Evolutionary conservation across 1,284 basidiomycete genomes (phyloP).

Genomic region (Ceraceosorus guamensis): DNA sequence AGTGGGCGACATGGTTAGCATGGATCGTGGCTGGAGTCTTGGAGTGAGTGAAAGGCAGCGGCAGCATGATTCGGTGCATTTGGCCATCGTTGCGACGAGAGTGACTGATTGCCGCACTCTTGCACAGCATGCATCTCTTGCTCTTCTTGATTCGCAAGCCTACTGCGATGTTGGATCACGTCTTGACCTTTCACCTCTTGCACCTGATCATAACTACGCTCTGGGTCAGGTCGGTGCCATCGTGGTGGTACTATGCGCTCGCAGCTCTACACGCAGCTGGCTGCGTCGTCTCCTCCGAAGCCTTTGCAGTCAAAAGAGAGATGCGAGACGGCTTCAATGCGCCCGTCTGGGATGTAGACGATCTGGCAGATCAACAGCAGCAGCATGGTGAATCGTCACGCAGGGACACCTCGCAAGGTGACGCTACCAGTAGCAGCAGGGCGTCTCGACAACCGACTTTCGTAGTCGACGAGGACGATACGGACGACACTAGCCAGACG

Average conservation of each 20-base stretch:
- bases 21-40: conserved; percentile 72
- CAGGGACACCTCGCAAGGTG: too few species aligned
- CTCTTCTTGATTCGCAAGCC: conserved; percentile 81
- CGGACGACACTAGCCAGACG: too few species aligned
- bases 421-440: too few species aligned
- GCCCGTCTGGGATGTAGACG: too few species aligned
- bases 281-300: not conserved
- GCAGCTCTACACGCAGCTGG: not conserved
- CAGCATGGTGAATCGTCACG: too few species aligned
- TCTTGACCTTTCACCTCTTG: conserved; percentile 77
- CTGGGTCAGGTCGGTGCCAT: conserved; percentile 74
- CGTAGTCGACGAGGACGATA: too few species aligned
- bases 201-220: conserved; percentile 87
- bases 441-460: too few species aligned
- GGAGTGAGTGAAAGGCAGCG: conserved; percentile 59
- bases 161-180: conserved; percentile 88
- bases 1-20: conserved; percentile 75
- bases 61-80: conserved; percentile 10
- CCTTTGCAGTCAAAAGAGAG: not conserved
- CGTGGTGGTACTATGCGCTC: not conserved
- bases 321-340: not conserved
- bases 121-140: conserved; percentile 70
- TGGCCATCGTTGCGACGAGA: not conserved
- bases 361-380: too few species aligned
- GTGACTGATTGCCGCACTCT: too few species aligned